phyloP scores from a whole-genome alignment of 2,329 filamentous ascomycete species.

The Pyrenophora graminea region DNA sequence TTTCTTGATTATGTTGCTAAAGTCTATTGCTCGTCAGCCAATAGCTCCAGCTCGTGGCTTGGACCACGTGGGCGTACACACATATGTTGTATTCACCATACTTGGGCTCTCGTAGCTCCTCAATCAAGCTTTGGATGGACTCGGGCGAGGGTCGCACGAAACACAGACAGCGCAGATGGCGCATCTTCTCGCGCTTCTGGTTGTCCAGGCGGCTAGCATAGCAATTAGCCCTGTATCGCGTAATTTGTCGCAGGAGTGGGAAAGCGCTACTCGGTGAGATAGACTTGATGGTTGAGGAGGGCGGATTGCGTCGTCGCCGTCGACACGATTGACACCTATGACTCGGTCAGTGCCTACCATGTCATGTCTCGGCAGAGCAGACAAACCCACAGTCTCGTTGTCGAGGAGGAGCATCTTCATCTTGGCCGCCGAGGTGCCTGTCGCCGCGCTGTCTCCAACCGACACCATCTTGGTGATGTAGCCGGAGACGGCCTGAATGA shows the following conservation, averaged over 20 bases:
- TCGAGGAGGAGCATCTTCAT: slow-evolving; percentile 98
- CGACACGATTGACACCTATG: slow-evolving; percentile 82
- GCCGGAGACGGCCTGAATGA: slow-evolving; percentile 87
- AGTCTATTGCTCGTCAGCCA: slow-evolving; percentile 58
- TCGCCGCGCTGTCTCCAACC: slow-evolving; percentile 71
- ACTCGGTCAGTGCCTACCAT: slow-evolving; percentile 19
- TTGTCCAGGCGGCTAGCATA: slow-evolving; percentile 76
- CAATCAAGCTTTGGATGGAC: slow-evolving; percentile 90
- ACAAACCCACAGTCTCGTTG: slow-evolving; percentile 76
- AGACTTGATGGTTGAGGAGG: slow-evolving; percentile 93
- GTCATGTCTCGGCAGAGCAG: slow-evolving; percentile 35
- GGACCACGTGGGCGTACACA: slow-evolving; percentile 29
- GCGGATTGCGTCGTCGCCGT: slow-evolving; percentile 95
- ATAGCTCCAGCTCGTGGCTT: background rate
- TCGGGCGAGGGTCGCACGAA: slow-evolving; percentile 91
- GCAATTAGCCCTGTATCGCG: slow-evolving; percentile 25
- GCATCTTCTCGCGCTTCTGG: slow-evolving; percentile 90
- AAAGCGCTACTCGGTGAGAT: slow-evolving; percentile 75
- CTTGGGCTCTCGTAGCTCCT: slow-evolving; percentile 92
- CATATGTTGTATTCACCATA: slow-evolving; percentile 96
- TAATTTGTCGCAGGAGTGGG: slow-evolving; percentile 1
- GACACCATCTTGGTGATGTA: slow-evolving; percentile 98
- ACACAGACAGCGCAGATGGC: slow-evolving; percentile 89
- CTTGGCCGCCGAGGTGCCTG: slow-evolving; percentile 74
- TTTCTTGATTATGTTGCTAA: slow-evolving; percentile 97